These are phyloP conservation scores for Sicyos edulis DNA, from an alignment of 306 rosid genomes.

Conservation along the genomic window DNA sequence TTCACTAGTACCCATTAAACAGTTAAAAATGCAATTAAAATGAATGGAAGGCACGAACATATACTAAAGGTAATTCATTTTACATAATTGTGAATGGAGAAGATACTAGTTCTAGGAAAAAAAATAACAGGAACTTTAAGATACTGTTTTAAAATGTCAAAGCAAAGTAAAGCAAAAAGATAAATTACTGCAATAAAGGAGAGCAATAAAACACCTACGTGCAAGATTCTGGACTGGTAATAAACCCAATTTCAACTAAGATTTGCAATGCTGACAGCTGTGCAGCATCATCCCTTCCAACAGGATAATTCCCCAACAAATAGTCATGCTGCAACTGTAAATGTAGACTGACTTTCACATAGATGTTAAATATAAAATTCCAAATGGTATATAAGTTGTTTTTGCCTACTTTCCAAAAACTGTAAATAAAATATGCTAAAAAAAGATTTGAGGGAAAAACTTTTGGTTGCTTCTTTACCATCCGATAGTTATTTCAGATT, in stretches of 20 bases:
- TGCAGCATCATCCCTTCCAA: conserved; percentile 90
- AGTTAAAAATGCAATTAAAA: neutral
- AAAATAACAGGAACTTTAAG: neutral
- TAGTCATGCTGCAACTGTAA: conserved; percentile 94
- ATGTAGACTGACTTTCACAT: conserved; percentile 22
- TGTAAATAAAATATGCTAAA: no score
- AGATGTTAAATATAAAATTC: conserved; percentile 21
- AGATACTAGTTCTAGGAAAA: neutral
- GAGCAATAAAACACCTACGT: conserved; percentile 41
- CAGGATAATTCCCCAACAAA: conserved; percentile 85
- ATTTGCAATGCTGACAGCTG: conserved; percentile 89
- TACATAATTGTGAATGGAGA: neutral
- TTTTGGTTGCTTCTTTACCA: no score
- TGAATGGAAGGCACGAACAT: neutral
- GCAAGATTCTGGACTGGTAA: conserved; percentile 70
- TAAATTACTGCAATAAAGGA: conserved; percentile 21
- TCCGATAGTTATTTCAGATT: no score
- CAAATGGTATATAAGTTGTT: neutral
- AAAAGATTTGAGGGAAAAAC: no score
- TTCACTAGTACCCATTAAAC: conserved; percentile 44
- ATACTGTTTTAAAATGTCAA: conserved; percentile 9
- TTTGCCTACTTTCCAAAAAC: neutral
- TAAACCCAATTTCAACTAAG: conserved; percentile 76
- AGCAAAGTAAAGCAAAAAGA: neutral
- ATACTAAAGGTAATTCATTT: neutral